phyloP scores from a whole-genome alignment of 768 basidiomycete species.

The Polyporus arcularius region DNA sequence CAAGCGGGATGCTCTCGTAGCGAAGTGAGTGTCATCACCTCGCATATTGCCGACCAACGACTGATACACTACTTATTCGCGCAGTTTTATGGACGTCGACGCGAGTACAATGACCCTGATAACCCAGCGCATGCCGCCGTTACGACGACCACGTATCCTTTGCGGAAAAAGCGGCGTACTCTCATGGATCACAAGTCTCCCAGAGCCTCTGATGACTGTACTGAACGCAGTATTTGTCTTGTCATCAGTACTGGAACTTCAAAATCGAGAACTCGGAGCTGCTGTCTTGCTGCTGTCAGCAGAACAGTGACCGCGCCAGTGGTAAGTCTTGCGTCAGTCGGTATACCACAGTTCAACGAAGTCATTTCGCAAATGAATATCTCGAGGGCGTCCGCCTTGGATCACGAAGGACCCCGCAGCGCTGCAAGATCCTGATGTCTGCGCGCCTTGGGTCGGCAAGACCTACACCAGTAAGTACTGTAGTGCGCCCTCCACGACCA shows the following conservation, averaged over 20 bases:
- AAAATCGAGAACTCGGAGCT: slow-evolving; percentile 58
- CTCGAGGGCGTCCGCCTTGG: slow-evolving; percentile 59
- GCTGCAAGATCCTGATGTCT: slow-evolving; percentile 62
- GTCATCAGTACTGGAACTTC: slow-evolving; percentile 77
- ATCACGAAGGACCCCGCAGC: slow-evolving; percentile 62
- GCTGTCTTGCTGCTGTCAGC: slow-evolving; percentile 31
- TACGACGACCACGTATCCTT: slow-evolving; percentile 86
- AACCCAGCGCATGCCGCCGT: slow-evolving; percentile 71
- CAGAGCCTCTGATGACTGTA: slow-evolving; percentile 40
- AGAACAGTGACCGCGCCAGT: slow-evolving; percentile 59
- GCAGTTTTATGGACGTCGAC: slow-evolving; percentile 78
- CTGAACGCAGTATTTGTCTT: neutral
- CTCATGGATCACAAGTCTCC: slow-evolving; percentile 64
- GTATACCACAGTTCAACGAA: neutral
- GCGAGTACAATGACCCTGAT: slow-evolving; percentile 69
- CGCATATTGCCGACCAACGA: neutral
- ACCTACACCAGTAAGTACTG: neutral
- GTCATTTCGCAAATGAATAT: slow-evolving; percentile 56
- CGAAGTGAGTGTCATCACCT: slow-evolving; percentile 36
- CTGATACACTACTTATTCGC: neutral
- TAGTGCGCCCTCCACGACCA: no score
- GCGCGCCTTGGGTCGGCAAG: slow-evolving; percentile 45
- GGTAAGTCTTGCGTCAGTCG: slow-evolving; percentile 40
- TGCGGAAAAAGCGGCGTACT: slow-evolving; percentile 69
- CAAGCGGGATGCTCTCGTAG: slow-evolving; percentile 32